Evolutionary conservation across 2,329 filamentous ascomycete species (phyloP).

Genomic region (Fusarium brachygibbosum): DNA sequence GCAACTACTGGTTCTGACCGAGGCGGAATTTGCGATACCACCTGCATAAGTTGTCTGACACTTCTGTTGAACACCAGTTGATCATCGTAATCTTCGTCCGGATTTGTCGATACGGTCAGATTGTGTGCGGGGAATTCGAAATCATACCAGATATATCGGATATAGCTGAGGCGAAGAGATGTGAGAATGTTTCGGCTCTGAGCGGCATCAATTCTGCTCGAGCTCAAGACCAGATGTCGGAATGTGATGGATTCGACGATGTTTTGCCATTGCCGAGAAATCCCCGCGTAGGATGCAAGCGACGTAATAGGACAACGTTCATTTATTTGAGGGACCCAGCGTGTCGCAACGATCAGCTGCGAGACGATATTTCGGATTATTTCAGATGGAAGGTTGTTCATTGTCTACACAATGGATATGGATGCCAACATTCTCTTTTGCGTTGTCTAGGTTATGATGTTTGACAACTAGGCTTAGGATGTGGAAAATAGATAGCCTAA

Average conservation of each 20-base stretch:
- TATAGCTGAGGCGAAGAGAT: background rate
- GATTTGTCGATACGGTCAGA: slow-evolving; percentile 1
- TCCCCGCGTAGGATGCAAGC: background rate
- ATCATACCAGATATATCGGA: slow-evolving; percentile 17
- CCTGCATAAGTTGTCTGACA: background rate
- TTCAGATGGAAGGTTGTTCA: slow-evolving; percentile 5
- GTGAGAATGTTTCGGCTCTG: background rate
- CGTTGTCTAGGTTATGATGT: no score
- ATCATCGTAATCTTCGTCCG: slow-evolving; percentile 8
- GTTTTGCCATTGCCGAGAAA: slow-evolving; percentile 8
- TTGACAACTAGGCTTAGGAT: no score
- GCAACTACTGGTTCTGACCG: background rate
- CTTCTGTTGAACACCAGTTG: slow-evolving; percentile 2
- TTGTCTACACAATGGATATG: no score
- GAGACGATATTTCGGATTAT: slow-evolving; percentile 3
- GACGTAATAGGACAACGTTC: slow-evolving; percentile 10
- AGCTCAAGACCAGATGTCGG: slow-evolving; percentile 2
- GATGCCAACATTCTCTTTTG: no score
- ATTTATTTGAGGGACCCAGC: background rate
- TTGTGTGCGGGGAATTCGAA: slow-evolving; percentile 23
- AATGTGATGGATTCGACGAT: slow-evolving; percentile 13
- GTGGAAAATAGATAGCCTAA: no score
- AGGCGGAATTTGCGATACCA: background rate
- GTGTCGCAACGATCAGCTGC: background rate
- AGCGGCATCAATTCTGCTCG: background rate